Conservation (phyloP, 2,329 filamentous ascomycete species). For the Lasiodiplodia theobromae region DNA sequence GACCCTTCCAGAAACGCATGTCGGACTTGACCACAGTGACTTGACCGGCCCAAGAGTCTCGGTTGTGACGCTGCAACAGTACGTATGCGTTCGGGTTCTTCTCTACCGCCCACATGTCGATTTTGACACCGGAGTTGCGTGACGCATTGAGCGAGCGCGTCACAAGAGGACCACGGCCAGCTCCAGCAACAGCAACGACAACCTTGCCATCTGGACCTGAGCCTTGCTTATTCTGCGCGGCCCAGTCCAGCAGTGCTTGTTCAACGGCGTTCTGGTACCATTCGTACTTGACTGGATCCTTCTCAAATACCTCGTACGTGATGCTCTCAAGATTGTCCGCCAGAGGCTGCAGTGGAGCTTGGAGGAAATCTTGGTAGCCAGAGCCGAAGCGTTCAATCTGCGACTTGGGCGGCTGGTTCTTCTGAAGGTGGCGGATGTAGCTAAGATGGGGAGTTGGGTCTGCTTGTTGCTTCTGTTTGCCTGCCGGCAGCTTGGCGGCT, state of each 20-base stretch:
- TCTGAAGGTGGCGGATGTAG: slow-evolving; percentile 85
- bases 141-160: slow-evolving; percentile 86
- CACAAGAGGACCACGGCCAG: slow-evolving; percentile 90
- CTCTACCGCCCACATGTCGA: slow-evolving; percentile 91
- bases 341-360: slow-evolving; percentile 91
- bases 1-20: slow-evolving; percentile 96
- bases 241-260: slow-evolving; percentile 83
- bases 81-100: slow-evolving; percentile 99
- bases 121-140: slow-evolving; percentile 73
- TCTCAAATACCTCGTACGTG: slow-evolving; percentile 98
- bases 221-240: slow-evolving; percentile 72
- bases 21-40: slow-evolving; percentile 94
- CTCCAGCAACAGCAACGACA: slow-evolving; percentile 89
- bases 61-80: slow-evolving; percentile 85
- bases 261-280: slow-evolving; percentile 90
- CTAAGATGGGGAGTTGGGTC: slow-evolving; percentile 72
- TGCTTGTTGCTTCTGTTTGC: slow-evolving; percentile 55
- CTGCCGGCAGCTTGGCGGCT: slow-evolving; percentile 56
- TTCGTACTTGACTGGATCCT: slow-evolving; percentile 96
- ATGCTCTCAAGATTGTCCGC: slow-evolving; percentile 97
- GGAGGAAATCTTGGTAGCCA: slow-evolving; percentile 91
- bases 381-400: slow-evolving; percentile 71
- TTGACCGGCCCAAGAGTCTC: slow-evolving; percentile 74
- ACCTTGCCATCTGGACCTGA: slow-evolving; percentile 75
- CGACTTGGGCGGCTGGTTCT: slow-evolving; percentile 73